phyloP scores from a whole-genome alignment of 495 filamentous ascomycete species.

The Parathielavia hyrcaniae region DNA sequence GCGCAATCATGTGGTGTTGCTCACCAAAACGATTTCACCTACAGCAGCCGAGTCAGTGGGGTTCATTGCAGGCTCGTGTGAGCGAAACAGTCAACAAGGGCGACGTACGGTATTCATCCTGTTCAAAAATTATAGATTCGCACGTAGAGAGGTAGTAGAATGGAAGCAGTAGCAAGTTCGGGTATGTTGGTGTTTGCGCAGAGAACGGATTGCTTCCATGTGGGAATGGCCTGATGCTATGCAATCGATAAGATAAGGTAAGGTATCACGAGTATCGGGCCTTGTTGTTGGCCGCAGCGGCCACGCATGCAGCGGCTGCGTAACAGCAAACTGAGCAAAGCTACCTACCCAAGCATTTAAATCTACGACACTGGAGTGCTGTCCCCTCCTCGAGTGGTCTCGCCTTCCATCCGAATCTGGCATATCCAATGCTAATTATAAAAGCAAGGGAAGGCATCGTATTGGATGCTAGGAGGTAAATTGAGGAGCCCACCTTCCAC shows the following conservation, averaged over 20 bases:
- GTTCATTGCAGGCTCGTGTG: background rate
- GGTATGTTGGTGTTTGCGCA: no score
- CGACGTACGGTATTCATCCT: conserved; percentile 30
- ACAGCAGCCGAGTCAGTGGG: background rate
- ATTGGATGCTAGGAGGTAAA: no score
- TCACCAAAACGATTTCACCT: conserved; percentile 61
- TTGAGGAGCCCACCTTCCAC: no score
- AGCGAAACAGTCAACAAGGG: background rate
- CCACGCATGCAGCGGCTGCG: no score
- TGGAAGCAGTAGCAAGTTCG: background rate
- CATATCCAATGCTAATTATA: no score
- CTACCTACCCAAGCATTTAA: no score
- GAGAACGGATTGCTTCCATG: background rate
- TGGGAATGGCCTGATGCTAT: conserved; percentile 11
- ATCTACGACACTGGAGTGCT: no score
- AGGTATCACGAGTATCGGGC: no score
- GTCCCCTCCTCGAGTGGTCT: no score
- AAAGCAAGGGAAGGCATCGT: no score
- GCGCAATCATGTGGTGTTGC: conserved; percentile 12
- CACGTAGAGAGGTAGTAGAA: background rate
- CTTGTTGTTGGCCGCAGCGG: background rate
- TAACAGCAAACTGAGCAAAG: no score
- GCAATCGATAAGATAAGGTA: conserved; percentile 29
- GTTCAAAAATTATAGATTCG: background rate
- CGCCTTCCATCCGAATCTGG: no score